phyloP scores from a whole-genome alignment of 2,329 filamentous ascomycete species.

The Stemphylium beticola region DNA sequence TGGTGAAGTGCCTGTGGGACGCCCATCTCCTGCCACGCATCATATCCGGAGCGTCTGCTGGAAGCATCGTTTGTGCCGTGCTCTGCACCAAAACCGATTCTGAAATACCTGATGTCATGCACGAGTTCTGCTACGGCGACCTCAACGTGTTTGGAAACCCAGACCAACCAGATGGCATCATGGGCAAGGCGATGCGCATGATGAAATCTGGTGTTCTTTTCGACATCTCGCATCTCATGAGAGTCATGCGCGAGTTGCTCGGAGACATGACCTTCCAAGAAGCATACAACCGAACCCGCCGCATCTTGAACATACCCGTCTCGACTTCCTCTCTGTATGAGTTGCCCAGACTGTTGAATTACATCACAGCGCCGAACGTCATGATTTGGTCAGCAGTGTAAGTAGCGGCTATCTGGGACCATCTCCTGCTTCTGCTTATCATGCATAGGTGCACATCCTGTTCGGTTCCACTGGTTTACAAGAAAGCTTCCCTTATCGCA shows the following conservation, averaged over 20 bases:
- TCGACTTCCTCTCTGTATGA: constrained; percentile 88
- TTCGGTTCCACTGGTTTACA: constrained; percentile 87
- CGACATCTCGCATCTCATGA: constrained; percentile 79
- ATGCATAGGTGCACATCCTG: constrained; percentile 76
- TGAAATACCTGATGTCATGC: constrained; percentile 73
- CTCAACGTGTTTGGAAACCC: constrained; percentile 77
- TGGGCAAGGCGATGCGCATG: constrained; percentile 73
- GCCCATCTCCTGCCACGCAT: constrained; percentile 78
- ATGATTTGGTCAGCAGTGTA: constrained; percentile 93
- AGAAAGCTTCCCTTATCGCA: constrained; percentile 76
- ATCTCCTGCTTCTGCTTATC: constrained; percentile 15
- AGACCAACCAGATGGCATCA: constrained; percentile 64
- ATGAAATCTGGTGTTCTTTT: constrained; percentile 84
- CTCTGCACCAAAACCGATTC: constrained; percentile 79
- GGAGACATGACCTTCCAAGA: constrained; percentile 95
- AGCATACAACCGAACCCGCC: constrained; percentile 90
- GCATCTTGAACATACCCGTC: constrained; percentile 92
- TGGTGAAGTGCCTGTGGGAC: constrained; percentile 81
- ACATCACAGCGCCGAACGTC: constrained; percentile 90
- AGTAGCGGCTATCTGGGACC: constrained; percentile 35
- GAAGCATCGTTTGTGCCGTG: constrained; percentile 83
- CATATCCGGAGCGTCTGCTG: constrained; percentile 85
- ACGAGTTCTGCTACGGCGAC: constrained; percentile 78
- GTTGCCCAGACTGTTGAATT: constrained; percentile 85
- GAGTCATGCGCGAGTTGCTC: constrained; percentile 80